Evolutionary conservation across 352 stramenopile genomes (phyloP), one percentile per base, ranked within the genome.

Genomic region (Phytopythium kandeliae): DNA sequence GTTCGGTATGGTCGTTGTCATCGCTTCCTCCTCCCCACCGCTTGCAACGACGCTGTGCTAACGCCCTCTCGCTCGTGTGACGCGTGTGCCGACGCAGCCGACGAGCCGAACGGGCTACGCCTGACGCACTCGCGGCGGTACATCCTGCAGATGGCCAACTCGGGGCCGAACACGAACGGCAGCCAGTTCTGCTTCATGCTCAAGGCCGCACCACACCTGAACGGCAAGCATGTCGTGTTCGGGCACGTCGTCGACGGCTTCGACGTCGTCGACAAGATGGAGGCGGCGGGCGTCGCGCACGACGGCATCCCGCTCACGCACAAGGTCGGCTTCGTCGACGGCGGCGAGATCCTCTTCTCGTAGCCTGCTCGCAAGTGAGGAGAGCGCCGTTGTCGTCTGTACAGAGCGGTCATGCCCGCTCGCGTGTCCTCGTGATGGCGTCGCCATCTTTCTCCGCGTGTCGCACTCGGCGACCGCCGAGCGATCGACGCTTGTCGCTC

Each of bases 131-230:
- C 74, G 43, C 89, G 89, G 65, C 65, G 83, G 19, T 91, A 91
- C 57, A 78, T 92, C 40, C 51, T 92, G 34, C 79, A 97, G 52
- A 99, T 99, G 97, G 97, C 97, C 30, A 99, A 99, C 67, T 82
- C 87, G 33, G 97, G 97, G 0, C 83, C 74, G 21, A 92, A 98
- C 69, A 99, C 97, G 6, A 99, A 99, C 63, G 97, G 97, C 24
- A 97, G 80, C 49, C 98, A 99, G 73, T 99, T 99, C 70, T 99
- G 99, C 73, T 98, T 99, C 53, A 99, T 92, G 81, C 58, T 94
- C 45, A 71, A 67, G 40, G 54, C 79, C 0, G 63, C 77, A 35
- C 77, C 77, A 22, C 77, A 90, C 62, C 61, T 94, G 35, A 89
- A 94, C 55, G 84, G 84, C 54, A 74, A 86, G 48, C 84, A 94